These are phyloP conservation scores for Kwoniella dejecticola DNA, from an alignment of 768 basidiomycete species.

Conservation along the genomic window DNA sequence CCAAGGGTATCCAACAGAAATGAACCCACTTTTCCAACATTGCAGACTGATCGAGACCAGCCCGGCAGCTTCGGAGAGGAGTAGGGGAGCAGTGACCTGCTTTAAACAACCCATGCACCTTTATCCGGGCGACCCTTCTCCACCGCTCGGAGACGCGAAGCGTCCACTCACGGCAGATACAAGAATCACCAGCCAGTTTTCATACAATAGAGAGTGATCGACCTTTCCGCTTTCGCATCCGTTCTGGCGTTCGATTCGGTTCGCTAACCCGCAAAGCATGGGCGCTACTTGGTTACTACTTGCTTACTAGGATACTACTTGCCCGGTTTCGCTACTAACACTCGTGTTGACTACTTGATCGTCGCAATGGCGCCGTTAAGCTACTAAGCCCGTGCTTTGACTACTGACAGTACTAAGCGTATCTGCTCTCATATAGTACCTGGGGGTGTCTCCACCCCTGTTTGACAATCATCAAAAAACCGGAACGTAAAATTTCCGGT, in stretches of 20 bases:
- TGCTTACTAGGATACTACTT: no score
- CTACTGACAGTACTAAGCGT: not conserved
- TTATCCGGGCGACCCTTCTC: not conserved
- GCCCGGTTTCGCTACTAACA: no score
- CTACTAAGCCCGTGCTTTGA: no score
- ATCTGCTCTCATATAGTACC: conserved; percentile 24
- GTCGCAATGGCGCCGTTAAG: no score
- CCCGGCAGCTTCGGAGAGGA: conserved; percentile 1
- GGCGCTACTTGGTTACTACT: no score
- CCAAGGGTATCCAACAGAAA: conserved; percentile 57
- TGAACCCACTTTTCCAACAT: conserved; percentile 54
- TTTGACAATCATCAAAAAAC: conserved; percentile 16
- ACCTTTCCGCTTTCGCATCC: not conserved
- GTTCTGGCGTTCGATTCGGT: no score
- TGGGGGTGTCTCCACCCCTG: conserved; percentile 7
- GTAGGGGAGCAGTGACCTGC: not conserved
- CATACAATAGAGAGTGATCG: conserved; percentile 8
- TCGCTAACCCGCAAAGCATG: no score
- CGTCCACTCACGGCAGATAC: conserved; percentile 10
- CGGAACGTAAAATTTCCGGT: conserved; percentile 18
- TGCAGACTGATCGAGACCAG: conserved; percentile 22
- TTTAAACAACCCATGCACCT: not conserved
- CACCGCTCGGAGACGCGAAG: conserved; percentile 17
- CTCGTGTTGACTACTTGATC: no score
- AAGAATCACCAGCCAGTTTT: conserved; percentile 2